Evolutionary conservation across 176 grass and related monocot genomes (phyloP).

Genomic region (Oryza brachyantha): DNA sequence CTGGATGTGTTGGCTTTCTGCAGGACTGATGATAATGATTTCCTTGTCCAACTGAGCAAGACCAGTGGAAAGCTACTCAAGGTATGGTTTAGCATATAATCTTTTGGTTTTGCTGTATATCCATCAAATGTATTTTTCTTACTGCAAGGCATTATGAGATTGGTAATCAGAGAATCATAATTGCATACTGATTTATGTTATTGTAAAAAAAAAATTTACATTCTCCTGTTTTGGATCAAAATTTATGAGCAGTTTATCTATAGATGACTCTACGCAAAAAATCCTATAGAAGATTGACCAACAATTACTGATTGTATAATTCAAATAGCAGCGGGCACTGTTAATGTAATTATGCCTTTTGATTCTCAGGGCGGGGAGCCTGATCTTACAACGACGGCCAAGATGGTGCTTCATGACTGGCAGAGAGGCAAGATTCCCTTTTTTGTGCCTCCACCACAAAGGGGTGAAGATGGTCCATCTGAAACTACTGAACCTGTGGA

Average conservation of each 20-base stretch:
- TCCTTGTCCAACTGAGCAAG: constrained; percentile 79
- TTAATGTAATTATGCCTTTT: constrained; percentile 16
- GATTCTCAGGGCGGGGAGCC: constrained; percentile 80
- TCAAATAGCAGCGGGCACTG: neutral
- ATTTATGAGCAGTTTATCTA: neutral
- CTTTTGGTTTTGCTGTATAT: neutral
- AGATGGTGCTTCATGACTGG: constrained; percentile 99
- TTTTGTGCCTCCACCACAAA: constrained; percentile 67
- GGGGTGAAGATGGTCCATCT: constrained; percentile 26
- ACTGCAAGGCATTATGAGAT: neutral
- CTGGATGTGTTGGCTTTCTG: constrained; percentile 27
- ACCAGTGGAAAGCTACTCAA: constrained; percentile 83
- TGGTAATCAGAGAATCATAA: neutral
- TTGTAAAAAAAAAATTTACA: neutral
- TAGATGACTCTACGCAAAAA: neutral
- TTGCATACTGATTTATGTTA: neutral
- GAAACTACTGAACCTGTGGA: constrained; percentile 33
- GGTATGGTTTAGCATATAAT: constrained; percentile 42
- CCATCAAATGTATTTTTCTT: neutral
- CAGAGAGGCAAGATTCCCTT: constrained; percentile 98
- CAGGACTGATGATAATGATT: constrained; percentile 87
- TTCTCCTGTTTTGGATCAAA: neutral
- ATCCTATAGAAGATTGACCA: neutral
- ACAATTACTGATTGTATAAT: neutral
- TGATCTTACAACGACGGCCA: constrained; percentile 79